phyloP scores from a whole-genome alignment of 2,329 filamentous ascomycete species.

The Aureobasidium namibiae region DNA sequence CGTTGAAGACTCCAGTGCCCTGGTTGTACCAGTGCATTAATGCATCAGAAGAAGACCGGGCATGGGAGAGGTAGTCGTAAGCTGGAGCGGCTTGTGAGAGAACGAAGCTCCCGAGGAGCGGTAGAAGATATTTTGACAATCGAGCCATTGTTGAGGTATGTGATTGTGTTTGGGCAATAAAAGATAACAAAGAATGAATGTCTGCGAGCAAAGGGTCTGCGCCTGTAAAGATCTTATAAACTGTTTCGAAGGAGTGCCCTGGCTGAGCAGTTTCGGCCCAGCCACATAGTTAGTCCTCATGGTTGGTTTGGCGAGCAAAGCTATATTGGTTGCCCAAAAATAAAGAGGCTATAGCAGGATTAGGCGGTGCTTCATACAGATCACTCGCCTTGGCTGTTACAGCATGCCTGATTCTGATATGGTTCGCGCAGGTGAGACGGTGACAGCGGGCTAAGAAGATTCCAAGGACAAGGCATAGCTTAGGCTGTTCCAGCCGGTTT shows the following conservation, averaged over 20 bases:
- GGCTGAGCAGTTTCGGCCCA: not conserved
- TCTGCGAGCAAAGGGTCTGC: not conserved
- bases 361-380: not conserved
- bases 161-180: not conserved
- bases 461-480: not conserved
- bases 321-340: slow-evolving; percentile 2
- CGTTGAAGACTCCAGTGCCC: slow-evolving; percentile 23
- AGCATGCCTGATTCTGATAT: not conserved
- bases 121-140: not conserved
- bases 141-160: not conserved
- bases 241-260: not conserved
- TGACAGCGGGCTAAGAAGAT: slow-evolving; percentile 3
- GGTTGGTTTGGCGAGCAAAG: not conserved
- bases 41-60: slow-evolving; percentile 19
- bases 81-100: not conserved
- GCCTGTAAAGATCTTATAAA: not conserved
- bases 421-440: slow-evolving; percentile 3
- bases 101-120: not conserved
- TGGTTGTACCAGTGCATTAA: slow-evolving; percentile 26
- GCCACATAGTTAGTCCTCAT: not conserved
- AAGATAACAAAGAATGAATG: not conserved
- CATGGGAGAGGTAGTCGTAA: slow-evolving; percentile 15
- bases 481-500: not conserved
- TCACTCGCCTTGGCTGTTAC: slow-evolving; percentile 8
- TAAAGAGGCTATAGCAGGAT: slow-evolving; percentile 1